Percentiles rank a stretch among this genome's conserved stretches.
Conservation (phyloP, 2,329 filamentous ascomycete species). For the Aspergillus versicolor region DNA sequence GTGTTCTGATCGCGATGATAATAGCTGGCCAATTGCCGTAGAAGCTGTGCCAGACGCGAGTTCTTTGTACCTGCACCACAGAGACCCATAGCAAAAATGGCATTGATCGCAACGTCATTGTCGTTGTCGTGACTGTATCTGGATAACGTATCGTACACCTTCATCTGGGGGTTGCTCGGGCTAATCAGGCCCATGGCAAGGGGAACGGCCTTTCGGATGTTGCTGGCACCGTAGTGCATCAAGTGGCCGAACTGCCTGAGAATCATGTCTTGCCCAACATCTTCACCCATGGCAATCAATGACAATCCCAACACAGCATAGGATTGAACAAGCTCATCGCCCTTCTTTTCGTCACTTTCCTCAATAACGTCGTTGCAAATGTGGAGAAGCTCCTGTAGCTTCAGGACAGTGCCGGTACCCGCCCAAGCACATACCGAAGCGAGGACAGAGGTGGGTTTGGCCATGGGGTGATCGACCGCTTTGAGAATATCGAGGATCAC, state of each 20-base stretch:
- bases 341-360: constrained; percentile 90
- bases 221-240: constrained; percentile 98
- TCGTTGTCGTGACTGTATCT: constrained; percentile 98
- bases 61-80: constrained; percentile 97
- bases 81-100: constrained; percentile 98
- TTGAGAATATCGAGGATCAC: constrained; percentile 96
- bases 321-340: constrained; percentile 89
- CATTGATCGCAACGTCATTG: constrained; percentile 95
- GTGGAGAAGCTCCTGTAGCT: constrained; percentile 94
- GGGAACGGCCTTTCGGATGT: constrained; percentile 94
- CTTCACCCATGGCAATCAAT: constrained; percentile 95
- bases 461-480: constrained; percentile 94
- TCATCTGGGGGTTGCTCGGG: constrained; percentile 99
- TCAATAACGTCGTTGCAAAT: constrained; percentile 98
- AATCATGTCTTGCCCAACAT: constrained; percentile 98
- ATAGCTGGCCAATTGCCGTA: constrained; percentile 94
- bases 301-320: constrained; percentile 95
- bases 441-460: constrained; percentile 89
- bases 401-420: constrained; percentile 92
- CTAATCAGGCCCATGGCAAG: constrained; percentile 95
- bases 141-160: constrained; percentile 97
- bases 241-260: constrained; percentile 94
- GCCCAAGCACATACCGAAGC: constrained; percentile 98
- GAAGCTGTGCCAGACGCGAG: constrained; percentile 87
- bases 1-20: constrained; percentile 96